A percentile compares a stretch with the other conserved stretches of the same genome.
These are phyloP conservation scores for Elasticomyces elasticus DNA, from an alignment of 495 filamentous ascomycete genomes.

Conservation along the genomic window DNA sequence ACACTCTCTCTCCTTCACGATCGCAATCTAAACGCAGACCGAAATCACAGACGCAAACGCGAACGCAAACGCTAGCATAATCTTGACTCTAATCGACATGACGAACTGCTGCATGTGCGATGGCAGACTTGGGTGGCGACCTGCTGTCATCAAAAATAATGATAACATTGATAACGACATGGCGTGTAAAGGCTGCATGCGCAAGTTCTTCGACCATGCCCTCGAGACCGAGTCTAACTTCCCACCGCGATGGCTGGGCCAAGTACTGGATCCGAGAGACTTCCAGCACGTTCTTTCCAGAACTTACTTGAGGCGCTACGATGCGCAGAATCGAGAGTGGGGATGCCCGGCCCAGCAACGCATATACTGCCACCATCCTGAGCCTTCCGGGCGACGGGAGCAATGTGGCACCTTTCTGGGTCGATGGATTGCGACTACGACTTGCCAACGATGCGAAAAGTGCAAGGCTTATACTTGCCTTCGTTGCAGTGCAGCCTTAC, in stretches of 20 bases:
- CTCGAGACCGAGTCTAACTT: conserved; percentile 2
- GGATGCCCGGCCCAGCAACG: conserved; percentile 1
- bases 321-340: conserved; percentile 3
- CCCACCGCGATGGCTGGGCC: conserved; percentile 8
- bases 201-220: not conserved
- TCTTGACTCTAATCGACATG: no score
- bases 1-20: no score
- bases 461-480: conserved; percentile 13
- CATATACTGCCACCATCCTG: conserved; percentile 8
- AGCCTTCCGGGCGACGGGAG: not conserved
- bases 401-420: conserved; percentile 7
- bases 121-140: not conserved
- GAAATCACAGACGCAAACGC: no score
- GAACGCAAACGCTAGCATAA: no score
- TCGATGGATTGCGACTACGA: not conserved
- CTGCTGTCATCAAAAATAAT: not conserved
- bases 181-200: conserved; percentile 3
- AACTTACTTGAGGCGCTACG: not conserved
- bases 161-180: not conserved
- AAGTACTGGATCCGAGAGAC: not conserved
- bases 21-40: no score
- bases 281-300: not conserved
- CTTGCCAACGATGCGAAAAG: conserved; percentile 2
- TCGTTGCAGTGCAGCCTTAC: not conserved
- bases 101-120: not conserved